Conservation (phyloP, 2,329 filamentous ascomycete genomes). For the Chaetomiaceae sp. region DNA sequence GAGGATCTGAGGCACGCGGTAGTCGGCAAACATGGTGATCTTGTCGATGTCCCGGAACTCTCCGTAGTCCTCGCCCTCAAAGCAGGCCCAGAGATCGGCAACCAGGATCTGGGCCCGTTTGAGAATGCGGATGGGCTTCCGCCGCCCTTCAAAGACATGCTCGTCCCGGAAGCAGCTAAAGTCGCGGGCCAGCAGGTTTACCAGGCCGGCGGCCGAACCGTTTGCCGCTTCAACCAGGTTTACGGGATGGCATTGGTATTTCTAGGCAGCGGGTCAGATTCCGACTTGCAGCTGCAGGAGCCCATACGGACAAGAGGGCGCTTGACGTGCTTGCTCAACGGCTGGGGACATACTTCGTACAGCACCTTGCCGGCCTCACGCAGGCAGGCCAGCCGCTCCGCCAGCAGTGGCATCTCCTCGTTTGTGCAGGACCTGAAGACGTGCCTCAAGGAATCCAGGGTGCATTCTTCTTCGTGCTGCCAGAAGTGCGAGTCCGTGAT, state of each 20-base stretch:
- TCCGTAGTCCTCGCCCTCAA: conserved; percentile 74
- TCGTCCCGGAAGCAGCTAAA: conserved; percentile 87
- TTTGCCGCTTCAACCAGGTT: conserved; percentile 70
- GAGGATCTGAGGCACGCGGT: conserved; percentile 91
- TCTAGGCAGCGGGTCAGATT: conserved; percentile 41
- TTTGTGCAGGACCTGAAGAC: conserved; percentile 84
- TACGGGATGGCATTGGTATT: conserved; percentile 69
- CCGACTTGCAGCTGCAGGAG: background rate
- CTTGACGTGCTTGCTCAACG: background rate
- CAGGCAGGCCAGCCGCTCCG: conserved; percentile 72
- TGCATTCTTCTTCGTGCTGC: conserved; percentile 71
- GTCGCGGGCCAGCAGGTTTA: conserved; percentile 76
- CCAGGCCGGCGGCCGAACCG: conserved; percentile 74
- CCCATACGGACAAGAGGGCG: background rate
- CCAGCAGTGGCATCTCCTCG: conserved; percentile 80
- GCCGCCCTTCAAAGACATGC: conserved; percentile 65
- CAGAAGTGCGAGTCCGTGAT: conserved; percentile 88
- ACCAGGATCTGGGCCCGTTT: conserved; percentile 96
- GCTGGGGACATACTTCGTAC: conserved; percentile 54
- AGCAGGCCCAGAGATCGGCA: conserved; percentile 94
- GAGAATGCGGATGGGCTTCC: conserved; percentile 68
- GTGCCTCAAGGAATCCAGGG: conserved; percentile 64
- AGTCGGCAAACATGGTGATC: conserved; percentile 98
- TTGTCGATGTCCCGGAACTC: conserved; percentile 86
- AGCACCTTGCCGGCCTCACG: conserved; percentile 79